A percentile compares a stretch with the other conserved stretches of the same genome.
These are phyloP conservation scores for Amanita exitialis DNA, from an alignment of 768 basidiomycete species.

Conservation along the genomic window DNA sequence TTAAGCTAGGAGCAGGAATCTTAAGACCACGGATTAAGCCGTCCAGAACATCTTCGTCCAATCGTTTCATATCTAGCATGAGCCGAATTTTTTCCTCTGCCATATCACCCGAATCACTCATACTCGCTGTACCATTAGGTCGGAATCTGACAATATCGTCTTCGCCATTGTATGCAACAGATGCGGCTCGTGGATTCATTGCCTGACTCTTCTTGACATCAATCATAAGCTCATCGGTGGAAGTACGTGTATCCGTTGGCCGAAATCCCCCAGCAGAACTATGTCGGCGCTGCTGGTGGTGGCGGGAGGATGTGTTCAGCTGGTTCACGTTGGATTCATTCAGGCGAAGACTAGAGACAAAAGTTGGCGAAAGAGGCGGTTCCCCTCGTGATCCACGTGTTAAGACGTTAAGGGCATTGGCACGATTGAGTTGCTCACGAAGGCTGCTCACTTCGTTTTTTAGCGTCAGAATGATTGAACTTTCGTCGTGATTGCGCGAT, in stretches of 20 bases:
- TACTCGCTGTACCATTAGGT: slow-evolving; percentile 56
- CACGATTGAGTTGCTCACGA: slow-evolving; percentile 91
- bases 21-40: slow-evolving; percentile 87
- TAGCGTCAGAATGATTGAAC: slow-evolving; percentile 76
- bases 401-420: slow-evolving; percentile 85
- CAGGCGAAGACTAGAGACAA: slow-evolving; percentile 66
- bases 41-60: slow-evolving; percentile 90
- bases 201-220: slow-evolving; percentile 64
- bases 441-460: slow-evolving; percentile 89
- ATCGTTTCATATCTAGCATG: slow-evolving; percentile 80
- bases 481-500: slow-evolving; percentile 68
- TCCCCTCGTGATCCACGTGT: slow-evolving; percentile 65
- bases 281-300: slow-evolving; percentile 77
- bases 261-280: slow-evolving; percentile 78
- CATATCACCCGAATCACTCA: slow-evolving; percentile 74
- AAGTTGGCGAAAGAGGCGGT: slow-evolving; percentile 76
- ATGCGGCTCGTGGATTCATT: slow-evolving; percentile 73
- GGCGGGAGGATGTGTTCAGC: slow-evolving; percentile 26
- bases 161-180: slow-evolving; percentile 80
- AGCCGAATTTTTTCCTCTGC: slow-evolving; percentile 92
- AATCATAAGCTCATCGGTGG: slow-evolving; percentile 70
- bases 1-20: slow-evolving; percentile 83
- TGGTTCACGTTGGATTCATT: slow-evolving; percentile 38
- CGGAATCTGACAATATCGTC: slow-evolving; percentile 62
- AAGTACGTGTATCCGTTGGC: slow-evolving; percentile 56